Conservation (phyloP, 192 early-diverging fungal species). For the Backusella tuberculispora region DNA sequence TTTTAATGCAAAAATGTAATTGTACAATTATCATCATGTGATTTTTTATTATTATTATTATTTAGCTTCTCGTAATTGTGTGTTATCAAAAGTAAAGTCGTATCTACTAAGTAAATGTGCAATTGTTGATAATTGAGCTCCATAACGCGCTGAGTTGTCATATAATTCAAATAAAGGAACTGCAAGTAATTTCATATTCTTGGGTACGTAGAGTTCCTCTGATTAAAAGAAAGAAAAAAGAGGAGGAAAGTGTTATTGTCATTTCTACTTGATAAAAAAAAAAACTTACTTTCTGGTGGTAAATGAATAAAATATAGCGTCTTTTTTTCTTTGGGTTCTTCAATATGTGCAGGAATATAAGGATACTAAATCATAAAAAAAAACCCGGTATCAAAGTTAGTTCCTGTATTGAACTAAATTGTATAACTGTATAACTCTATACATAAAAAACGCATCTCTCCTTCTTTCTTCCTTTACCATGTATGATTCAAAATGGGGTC, state of each 20-base stretch:
- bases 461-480: slow-evolving; percentile 56
- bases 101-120: slow-evolving; percentile 66
- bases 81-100: slow-evolving; percentile 43
- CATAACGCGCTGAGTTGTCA: slow-evolving; percentile 78
- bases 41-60: too few species aligned
- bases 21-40: too few species aligned
- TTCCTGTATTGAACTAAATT: not conserved
- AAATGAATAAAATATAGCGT: slow-evolving; percentile 76
- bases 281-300: slow-evolving; percentile 64
- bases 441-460: not conserved
- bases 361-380: slow-evolving; percentile 62
- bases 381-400: not conserved
- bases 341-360: slow-evolving; percentile 78
- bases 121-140: slow-evolving; percentile 67
- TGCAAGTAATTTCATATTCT: slow-evolving; percentile 79
- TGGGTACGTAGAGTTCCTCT: slow-evolving; percentile 74
- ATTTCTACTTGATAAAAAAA: not conserved
- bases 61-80: not conserved
- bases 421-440: not conserved
- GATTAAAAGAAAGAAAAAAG: not conserved
- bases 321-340: slow-evolving; percentile 78
- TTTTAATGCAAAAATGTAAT: too few species aligned
- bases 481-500: slow-evolving; percentile 77
- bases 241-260: not conserved
- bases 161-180: slow-evolving; percentile 82